Evolutionary conservation across 2,329 filamentous ascomycete species (phyloP).

Genomic region (Talaromyces funiculosus): DNA sequence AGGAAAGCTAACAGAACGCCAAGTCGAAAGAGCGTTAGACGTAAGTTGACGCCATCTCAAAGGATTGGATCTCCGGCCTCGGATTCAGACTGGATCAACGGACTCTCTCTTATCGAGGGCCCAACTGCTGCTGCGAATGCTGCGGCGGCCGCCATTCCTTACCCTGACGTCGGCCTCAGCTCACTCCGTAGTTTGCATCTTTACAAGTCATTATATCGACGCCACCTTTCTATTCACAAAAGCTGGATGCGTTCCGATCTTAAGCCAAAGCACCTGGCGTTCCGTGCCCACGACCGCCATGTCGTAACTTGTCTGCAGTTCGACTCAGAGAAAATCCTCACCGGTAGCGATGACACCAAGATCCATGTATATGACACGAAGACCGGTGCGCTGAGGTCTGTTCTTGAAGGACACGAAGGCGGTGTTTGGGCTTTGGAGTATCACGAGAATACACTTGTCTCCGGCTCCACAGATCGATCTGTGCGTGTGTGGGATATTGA

Average conservation of each 20-base stretch:
- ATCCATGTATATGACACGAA: constrained; percentile 98
- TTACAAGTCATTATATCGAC: constrained; percentile 92
- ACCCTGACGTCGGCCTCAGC: constrained; percentile 71
- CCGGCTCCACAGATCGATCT: constrained; percentile 90
- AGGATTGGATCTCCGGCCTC: constrained; percentile 33
- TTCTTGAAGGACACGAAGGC: constrained; percentile 87
- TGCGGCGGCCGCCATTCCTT: constrained; percentile 74
- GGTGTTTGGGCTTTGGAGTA: constrained; percentile 98
- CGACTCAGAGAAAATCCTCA: constrained; percentile 95
- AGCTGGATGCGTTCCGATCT: constrained; percentile 83
- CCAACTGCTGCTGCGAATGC: constrained; percentile 78
- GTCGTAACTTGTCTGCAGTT: constrained; percentile 98
- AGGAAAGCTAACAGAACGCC: constrained; percentile 45
- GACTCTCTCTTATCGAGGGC: constrained; percentile 60
- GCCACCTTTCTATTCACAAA: constrained; percentile 82
- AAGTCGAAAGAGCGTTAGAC: constrained; percentile 52
- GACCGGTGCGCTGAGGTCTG: constrained; percentile 76
- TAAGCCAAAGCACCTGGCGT: constrained; percentile 86
- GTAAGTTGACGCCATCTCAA: constrained; percentile 43
- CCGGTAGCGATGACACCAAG: constrained; percentile 92
- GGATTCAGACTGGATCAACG: constrained; percentile 42
- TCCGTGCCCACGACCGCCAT: constrained; percentile 91
- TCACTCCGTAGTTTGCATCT: constrained; percentile 79
- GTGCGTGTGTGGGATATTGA: constrained; percentile 99
- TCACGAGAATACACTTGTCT: constrained; percentile 89